A percentile compares a stretch with the other conserved stretches of the same genome.
These are phyloP conservation scores for Neostapfia colusana DNA, from an alignment of 176 grass and related monocot genomes.

Conservation along the genomic window DNA sequence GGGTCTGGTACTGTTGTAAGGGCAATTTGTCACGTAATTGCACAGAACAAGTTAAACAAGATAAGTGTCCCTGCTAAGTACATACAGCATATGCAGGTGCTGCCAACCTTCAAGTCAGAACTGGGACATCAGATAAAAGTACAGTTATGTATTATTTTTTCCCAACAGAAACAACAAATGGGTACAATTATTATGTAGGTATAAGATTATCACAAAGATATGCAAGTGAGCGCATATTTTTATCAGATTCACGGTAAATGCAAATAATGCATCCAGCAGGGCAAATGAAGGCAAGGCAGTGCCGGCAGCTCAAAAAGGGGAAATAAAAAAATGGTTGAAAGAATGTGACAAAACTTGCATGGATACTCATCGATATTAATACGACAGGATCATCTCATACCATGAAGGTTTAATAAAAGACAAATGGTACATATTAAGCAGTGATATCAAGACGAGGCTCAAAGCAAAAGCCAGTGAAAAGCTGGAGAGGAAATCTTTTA, in stretches of 20 bases:
- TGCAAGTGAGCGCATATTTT: not conserved
- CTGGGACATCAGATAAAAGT: not conserved
- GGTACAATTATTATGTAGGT: not conserved
- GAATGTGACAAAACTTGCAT: constrained; percentile 20
- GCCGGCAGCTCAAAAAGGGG: not conserved
- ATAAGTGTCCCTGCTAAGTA: not conserved
- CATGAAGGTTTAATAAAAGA: constrained; percentile 6
- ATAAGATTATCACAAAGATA: constrained; percentile 17
- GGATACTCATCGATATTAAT: constrained; percentile 19
- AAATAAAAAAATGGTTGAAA: constrained; percentile 6
- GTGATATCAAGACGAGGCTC: constrained; percentile 81
- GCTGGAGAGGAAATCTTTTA: constrained; percentile 86
- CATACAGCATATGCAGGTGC: not conserved
- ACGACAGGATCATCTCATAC: constrained; percentile 14
- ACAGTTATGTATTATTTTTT: not conserved
- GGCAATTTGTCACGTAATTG: too few species aligned
- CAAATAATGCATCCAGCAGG: constrained; percentile 15
- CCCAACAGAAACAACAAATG: not conserved
- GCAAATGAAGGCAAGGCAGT: not conserved
- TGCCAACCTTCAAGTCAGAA: not conserved
- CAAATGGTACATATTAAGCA: constrained; percentile 41
- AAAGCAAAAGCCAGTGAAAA: constrained; percentile 94
- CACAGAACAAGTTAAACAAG: not conserved
- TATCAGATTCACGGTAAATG: not conserved
- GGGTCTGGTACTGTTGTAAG: not conserved